Conservation (phyloP, 192 early-diverging fungal genomes). For the Paraglomus occultum region DNA sequence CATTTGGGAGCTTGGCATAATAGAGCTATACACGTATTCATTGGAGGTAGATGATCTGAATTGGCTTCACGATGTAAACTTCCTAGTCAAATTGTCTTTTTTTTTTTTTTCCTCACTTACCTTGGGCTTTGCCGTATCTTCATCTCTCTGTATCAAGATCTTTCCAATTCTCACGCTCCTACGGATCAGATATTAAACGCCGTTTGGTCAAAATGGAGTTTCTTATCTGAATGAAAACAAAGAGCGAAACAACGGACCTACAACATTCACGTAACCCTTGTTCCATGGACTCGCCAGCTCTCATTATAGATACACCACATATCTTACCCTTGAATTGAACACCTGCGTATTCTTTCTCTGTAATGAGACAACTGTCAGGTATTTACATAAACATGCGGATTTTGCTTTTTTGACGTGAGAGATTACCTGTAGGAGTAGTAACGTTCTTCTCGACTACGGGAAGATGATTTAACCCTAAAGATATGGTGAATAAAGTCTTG, state of each 20-base stretch:
- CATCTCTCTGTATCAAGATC: slow-evolving; percentile 93
- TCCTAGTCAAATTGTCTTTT: too few species aligned
- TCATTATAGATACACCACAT: slow-evolving; percentile 95
- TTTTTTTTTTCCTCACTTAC: slow-evolving; percentile 34
- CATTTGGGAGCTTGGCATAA: slow-evolving; percentile 90
- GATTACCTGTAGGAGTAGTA: slow-evolving; percentile 71
- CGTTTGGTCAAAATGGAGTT: too few species aligned
- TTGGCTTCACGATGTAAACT: too few species aligned
- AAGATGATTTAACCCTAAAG: slow-evolving; percentile 82
- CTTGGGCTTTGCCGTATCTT: slow-evolving; percentile 87
- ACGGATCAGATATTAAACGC: slow-evolving; percentile 31
- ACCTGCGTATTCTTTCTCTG: slow-evolving; percentile 64
- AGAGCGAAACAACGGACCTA: slow-evolving; percentile 36
- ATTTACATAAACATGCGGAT: neutral
- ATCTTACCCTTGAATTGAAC: slow-evolving; percentile 82
- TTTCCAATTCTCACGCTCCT: slow-evolving; percentile 91
- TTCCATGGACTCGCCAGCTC: slow-evolving; percentile 94
- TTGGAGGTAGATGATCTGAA: too few species aligned
- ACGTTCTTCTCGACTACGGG: slow-evolving; percentile 80
- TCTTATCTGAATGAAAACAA: neutral
- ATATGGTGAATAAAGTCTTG: too few species aligned
- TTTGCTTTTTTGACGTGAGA: too few species aligned
- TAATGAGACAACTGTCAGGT: slow-evolving; percentile 19
- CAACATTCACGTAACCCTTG: slow-evolving; percentile 83
- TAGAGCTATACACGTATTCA: slow-evolving; percentile 69